Percentiles rank a stretch among this genome's conserved stretches.
phyloP scores from a whole-genome alignment of 2,329 filamentous ascomycete genomes.

The Hypomyces rosellus region DNA sequence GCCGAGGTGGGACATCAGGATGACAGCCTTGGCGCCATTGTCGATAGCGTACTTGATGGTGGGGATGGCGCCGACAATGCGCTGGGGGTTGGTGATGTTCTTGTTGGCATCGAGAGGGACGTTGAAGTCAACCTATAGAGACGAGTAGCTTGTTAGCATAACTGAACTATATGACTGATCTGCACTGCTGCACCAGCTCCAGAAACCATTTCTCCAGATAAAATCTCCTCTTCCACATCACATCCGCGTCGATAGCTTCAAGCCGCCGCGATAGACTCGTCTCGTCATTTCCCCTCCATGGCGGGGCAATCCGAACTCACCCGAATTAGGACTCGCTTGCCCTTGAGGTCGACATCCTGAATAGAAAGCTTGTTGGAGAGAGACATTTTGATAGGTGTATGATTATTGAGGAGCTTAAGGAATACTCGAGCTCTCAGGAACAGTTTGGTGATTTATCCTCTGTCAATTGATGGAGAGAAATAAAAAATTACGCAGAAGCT shows the following conservation, averaged over 20 bases:
- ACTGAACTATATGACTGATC: background rate
- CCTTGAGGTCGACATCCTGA: slow-evolving; percentile 93
- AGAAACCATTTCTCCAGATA: too few species aligned
- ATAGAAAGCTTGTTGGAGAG: slow-evolving; percentile 98
- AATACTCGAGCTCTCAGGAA: slow-evolving; percentile 7
- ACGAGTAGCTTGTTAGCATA: background rate
- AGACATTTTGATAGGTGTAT: slow-evolving; percentile 63
- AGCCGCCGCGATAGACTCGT: background rate
- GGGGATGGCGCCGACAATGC: slow-evolving; percentile 90
- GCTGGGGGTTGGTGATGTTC: slow-evolving; percentile 96
- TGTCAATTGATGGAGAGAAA: slow-evolving; percentile 1
- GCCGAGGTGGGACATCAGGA: slow-evolving; percentile 98
- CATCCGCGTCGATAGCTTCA: too few species aligned
- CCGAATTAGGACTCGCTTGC: slow-evolving; percentile 95
- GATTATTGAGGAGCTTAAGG: background rate
- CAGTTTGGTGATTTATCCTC: slow-evolving; percentile 1
- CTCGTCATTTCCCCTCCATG: slow-evolving; percentile 17
- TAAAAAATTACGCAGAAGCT: slow-evolving; percentile 15
- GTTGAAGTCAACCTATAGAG: slow-evolving; percentile 93
- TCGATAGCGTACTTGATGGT: slow-evolving; percentile 94
- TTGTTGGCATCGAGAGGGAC: slow-evolving; percentile 90
- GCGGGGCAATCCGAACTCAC: slow-evolving; percentile 51
- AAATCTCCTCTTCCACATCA: background rate
- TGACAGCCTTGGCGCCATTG: slow-evolving; percentile 81
- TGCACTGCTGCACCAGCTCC: background rate